These are phyloP conservation scores for Articulospora tetracladia DNA, from an alignment of 495 filamentous ascomycete species.

Conservation along the genomic window DNA sequence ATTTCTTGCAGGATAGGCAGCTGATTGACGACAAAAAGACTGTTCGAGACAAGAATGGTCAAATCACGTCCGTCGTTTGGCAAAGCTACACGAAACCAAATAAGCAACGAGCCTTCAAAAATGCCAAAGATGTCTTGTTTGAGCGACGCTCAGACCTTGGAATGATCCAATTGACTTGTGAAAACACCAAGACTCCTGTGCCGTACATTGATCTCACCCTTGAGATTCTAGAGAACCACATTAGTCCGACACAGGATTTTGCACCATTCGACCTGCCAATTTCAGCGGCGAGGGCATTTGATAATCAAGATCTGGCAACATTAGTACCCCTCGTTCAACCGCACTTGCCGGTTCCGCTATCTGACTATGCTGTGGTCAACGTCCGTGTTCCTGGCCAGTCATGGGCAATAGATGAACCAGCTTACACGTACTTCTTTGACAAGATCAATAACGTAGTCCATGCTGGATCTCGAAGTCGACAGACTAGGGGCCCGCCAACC, in stretches of 20 bases:
- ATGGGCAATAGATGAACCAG: not conserved
- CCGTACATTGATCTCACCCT: constrained; percentile 36
- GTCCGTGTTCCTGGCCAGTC: not conserved
- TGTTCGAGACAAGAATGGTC: no score
- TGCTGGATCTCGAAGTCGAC: not conserved
- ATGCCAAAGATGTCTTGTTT: constrained; percentile 16
- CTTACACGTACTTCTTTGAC: not conserved
- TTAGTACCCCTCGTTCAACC: no score
- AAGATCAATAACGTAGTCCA: not conserved
- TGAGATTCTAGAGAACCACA: constrained; percentile 33
- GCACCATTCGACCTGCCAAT: not conserved
- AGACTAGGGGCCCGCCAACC: not conserved
- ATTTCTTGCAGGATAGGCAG: not conserved
- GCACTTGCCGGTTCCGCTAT: not conserved
- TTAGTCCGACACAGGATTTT: not conserved
- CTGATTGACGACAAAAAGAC: no score
- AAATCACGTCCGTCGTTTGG: no score
- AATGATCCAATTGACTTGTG: constrained; percentile 29
- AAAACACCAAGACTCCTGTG: constrained; percentile 29
- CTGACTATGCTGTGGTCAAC: not conserved
- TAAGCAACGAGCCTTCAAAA: no score
- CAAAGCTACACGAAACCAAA: no score
- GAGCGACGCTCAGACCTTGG: constrained; percentile 28
- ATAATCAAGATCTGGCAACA: not conserved
- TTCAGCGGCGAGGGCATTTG: not conserved